Evolutionary conservation across 2,329 filamentous ascomycete genomes (phyloP).

Genomic region (Aspergillus oerlinghausenensis): DNA sequence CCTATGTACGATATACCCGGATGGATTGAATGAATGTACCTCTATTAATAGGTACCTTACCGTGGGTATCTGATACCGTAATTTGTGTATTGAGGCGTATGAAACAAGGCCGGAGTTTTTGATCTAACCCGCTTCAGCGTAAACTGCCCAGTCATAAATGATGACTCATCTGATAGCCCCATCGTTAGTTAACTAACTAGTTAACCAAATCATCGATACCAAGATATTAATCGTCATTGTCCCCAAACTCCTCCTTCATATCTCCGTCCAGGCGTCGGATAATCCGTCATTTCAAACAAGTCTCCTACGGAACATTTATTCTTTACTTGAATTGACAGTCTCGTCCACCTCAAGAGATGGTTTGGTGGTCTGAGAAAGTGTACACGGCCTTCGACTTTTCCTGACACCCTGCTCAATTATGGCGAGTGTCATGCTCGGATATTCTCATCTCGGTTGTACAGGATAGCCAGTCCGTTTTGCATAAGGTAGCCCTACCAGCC

Average conservation of each 20-base stretch:
- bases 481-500: background rate
- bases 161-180: background rate
- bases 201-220: too few species aligned
- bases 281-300: background rate
- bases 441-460: background rate
- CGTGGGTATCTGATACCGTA: background rate
- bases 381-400: conserved; percentile 1
- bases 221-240: background rate
- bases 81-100: background rate
- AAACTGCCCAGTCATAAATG: background rate
- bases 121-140: background rate
- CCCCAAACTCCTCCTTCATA: background rate
- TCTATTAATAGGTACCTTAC: too few species aligned
- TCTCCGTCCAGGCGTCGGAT: background rate
- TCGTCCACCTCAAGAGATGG: background rate
- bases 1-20: too few species aligned
- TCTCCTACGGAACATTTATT: background rate
- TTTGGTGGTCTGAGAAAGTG: background rate
- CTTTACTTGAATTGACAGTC: background rate
- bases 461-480: background rate
- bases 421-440: conserved; percentile 16
- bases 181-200: too few species aligned
- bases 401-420: conserved; percentile 10
- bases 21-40: too few species aligned
- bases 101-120: background rate